These are phyloP conservation scores for Exophiala calicioides DNA, from an alignment of 2,329 filamentous ascomycete genomes.

Conservation along the genomic window DNA sequence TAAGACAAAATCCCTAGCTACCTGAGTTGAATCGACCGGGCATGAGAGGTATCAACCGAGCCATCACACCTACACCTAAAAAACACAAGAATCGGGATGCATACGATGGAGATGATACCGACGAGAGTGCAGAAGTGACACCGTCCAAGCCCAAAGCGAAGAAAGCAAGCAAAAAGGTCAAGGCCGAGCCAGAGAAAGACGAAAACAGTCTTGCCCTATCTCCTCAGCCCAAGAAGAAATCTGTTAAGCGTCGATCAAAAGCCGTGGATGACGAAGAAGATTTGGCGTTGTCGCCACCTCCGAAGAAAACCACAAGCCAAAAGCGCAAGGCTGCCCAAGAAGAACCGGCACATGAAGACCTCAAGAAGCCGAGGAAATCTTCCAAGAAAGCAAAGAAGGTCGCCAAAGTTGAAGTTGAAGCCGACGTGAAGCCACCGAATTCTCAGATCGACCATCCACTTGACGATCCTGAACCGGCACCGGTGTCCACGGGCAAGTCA, in stretches of 20 bases:
- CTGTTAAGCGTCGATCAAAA: constrained; percentile 14
- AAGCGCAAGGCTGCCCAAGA: constrained; percentile 31
- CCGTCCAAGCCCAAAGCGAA: constrained; percentile 27
- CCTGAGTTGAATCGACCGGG: constrained; percentile 71
- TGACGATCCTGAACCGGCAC: constrained; percentile 40
- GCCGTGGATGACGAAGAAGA: constrained; percentile 9
- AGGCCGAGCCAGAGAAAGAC: constrained; percentile 35
- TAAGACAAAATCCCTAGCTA: constrained; percentile 58
- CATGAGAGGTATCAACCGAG: constrained; percentile 61
- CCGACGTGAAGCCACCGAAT: constrained; percentile 40
- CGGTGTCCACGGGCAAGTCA: constrained; percentile 17
- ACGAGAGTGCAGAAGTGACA: constrained; percentile 26
- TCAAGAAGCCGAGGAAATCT: constrained; percentile 33
- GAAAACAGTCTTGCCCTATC: constrained; percentile 23
- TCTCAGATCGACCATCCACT: background rate
- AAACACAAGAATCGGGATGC: constrained; percentile 38
- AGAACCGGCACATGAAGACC: constrained; percentile 31
- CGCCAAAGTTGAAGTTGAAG: constrained; percentile 42
- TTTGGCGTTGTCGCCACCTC: background rate
- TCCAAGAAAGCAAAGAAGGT: constrained; percentile 52
- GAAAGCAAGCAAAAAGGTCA: constrained; percentile 31
- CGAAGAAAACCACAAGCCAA: constrained; percentile 11
- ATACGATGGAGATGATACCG: constrained; percentile 32
- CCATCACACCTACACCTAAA: constrained; percentile 33
- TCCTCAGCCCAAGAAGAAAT: constrained; percentile 21